Percentiles rank a stretch among this genome's conserved stretches.
phyloP scores from a whole-genome alignment of 2,329 filamentous ascomycete genomes.

The Curvularia verruculosa region DNA sequence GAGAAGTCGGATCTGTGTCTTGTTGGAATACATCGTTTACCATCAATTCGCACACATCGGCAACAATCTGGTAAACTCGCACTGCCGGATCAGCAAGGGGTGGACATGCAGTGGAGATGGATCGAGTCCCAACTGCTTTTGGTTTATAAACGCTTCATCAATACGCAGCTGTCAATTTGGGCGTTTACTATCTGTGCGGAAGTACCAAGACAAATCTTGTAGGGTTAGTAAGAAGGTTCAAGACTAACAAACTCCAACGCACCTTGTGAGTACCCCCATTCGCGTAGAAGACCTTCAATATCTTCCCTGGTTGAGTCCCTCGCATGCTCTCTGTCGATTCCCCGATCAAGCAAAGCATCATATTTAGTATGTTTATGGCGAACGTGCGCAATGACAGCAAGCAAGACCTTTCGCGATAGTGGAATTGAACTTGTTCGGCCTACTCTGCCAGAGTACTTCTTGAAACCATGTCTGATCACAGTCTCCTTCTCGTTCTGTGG shows the following conservation, averaged over 20 bases:
- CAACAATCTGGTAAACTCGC: no score
- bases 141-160: background rate
- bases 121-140: no score
- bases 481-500: slow-evolving; percentile 44
- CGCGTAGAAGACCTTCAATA: slow-evolving; percentile 29
- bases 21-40: background rate
- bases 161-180: background rate
- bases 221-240: background rate
- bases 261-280: slow-evolving; percentile 39
- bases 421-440: slow-evolving; percentile 53
- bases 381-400: slow-evolving; percentile 59
- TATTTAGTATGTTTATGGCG: slow-evolving; percentile 58
- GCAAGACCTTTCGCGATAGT: slow-evolving; percentile 49
- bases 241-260: slow-evolving; percentile 18
- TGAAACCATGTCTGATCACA: slow-evolving; percentile 52
- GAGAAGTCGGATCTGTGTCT: background rate
- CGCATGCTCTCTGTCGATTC: slow-evolving; percentile 29
- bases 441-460: slow-evolving; percentile 57
- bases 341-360: slow-evolving; percentile 47
- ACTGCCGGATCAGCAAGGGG: no score
- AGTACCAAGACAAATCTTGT: slow-evolving; percentile 13
- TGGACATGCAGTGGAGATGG: no score
- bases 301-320: slow-evolving; percentile 29
- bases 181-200: background rate
- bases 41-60: background rate